Evolutionary conservation across 2,329 filamentous ascomycete genomes (phyloP), one percentile per base, ranked within the genome.

Genomic region (Penicillium brasilianum): DNA sequence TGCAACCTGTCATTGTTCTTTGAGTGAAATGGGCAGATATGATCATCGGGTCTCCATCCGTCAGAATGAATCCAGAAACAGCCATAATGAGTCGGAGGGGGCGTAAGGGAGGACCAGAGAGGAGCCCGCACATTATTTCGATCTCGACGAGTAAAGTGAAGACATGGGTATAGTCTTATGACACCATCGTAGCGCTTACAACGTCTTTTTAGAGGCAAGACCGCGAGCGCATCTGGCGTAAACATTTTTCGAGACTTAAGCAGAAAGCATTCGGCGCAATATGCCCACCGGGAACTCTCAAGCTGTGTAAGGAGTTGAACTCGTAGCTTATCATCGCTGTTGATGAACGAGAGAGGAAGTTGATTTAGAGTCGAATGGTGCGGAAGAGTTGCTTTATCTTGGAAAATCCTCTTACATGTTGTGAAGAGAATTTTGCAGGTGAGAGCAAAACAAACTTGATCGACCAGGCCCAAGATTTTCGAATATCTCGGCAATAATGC

Each of bases 371-470:
- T 39, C 36, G 36, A 14, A 3, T 39, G 36, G 14, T 2, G 43
- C 18, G n/a, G 43, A 46, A 46, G 43, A 11, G 22, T 22, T 28
- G 43, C 43, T 32, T 55, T 54, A 30, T 64, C n/a, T 37, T 64
- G 64, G 25, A 32, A 7, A 20, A 50, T 55, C 36, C 48, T 46
- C 16, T 48, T 39, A 22, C 48, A 62, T 41, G 58, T 50, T n/a
- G 22, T 22, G 39, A 58, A 64, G 28, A 66, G 41, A 36, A 28
- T 22, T 62, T 64, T 64, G 36, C 59, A 64, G 59, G 50, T 60
- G n/a, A 64, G 64, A 13, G 57, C 46, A 37, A 64, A 30, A 52
- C 61, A 66, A 16, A 54, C 55, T 62, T 57, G 46, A 39, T 64
- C 59, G 43, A 66, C 59, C 22, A 57, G 57, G 16, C 49, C 49